Base-by-base conservation (phyloP, 2,329 filamentous ascomycete species). In the Sporothrix luriei region DNA sequence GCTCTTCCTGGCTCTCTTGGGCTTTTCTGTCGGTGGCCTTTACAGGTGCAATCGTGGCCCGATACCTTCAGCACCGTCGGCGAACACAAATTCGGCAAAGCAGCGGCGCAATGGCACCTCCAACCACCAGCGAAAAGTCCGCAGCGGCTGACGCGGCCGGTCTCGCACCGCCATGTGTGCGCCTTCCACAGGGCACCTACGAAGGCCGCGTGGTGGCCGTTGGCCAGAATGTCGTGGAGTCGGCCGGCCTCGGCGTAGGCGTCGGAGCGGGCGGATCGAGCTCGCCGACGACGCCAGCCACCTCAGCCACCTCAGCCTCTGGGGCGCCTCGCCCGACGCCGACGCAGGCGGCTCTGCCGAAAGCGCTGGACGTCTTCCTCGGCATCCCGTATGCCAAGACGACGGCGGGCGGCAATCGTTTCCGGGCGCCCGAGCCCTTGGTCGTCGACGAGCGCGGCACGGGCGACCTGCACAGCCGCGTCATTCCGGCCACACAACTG, bases 341-440 rank as follows among this genome's bases (percentile, higher is more conserved):
- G 13, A 7, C 29, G 26, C 48, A 69, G 26, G 29, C n/a, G 4
- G 51, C 49, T 1, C 48, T 69, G 24, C 81, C 83, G 4, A 80
- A 79, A 62, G 73, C 79, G 19, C 73, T 86, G 54, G 82, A 85
- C 52, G 79, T 79, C 13, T 86, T 83, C 75, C 79, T 81, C 57
- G 83, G 83, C 65, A 79, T 87, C 40, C 83, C 84, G 0, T 87
- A 82, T 72, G 84, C 82, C 19, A 77, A 81, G 73, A 73, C 75
- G n/a, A 79, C 80, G 1, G 75, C 74, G 5, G 79, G 78, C 26
- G 76, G 76, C 74, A 83, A 80, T 77, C 84, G 82, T 68, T 87
- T 83, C 76, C 81, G 75, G 43, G 79, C 74, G 48, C 82, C 81
- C 19, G 78, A 76, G 74, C 77, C 76, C 13, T 72, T 83, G 1